Evolutionary conservation across 345 rosid species (phyloP), one percentile per base, ranked within the genome.

Genomic region (Populus euphratica): DNA sequence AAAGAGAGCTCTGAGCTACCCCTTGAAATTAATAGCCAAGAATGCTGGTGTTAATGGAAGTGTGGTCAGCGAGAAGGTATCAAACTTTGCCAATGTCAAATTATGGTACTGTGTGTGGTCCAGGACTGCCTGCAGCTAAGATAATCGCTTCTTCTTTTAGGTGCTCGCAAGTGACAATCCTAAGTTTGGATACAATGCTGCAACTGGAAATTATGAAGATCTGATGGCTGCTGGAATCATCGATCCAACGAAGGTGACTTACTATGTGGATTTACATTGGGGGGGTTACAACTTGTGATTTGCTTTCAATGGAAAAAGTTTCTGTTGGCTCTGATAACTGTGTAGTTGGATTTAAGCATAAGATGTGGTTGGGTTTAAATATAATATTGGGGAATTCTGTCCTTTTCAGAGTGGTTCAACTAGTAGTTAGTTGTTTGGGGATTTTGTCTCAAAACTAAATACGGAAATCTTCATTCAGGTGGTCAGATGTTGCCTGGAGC

Each of bases 401-500:
- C 17, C 3, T 10, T 11, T 13, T 13, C 50, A 13, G 17, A 13
- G 50, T 14, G 50, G 50, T 47, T 47, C 18, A 47, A 47, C 50
- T 47, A 12, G 50, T 47, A 12, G 50, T 3, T 47, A 8, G 2
- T 11, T 64, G 12, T 27, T 64, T 67, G 50, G 43, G 18, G 8
- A 65, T 44, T 65, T 35, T 4, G 38, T 39, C 5, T 72, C 27
- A 4, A 47, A 47, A 47, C 50, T 47, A 47, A 47, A 47, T 47
- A 47, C 3, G 11, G 50, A 47, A 47, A 13, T 47, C 50, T 14
- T 77, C 25, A 43, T n/a, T 21, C 86, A 94, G 98, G 98, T 92
- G 85, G 98, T 95, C n/a, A 90, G 99, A 83, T 96, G 98, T 82
- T 96, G 99, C 92, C 79, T 94, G 88, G 98, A 96, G 89, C 99